Evolutionary conservation across 305 asterid genomes (phyloP), one percentile per base, ranked within the genome.

Genomic region (Salvia sclarea): DNA sequence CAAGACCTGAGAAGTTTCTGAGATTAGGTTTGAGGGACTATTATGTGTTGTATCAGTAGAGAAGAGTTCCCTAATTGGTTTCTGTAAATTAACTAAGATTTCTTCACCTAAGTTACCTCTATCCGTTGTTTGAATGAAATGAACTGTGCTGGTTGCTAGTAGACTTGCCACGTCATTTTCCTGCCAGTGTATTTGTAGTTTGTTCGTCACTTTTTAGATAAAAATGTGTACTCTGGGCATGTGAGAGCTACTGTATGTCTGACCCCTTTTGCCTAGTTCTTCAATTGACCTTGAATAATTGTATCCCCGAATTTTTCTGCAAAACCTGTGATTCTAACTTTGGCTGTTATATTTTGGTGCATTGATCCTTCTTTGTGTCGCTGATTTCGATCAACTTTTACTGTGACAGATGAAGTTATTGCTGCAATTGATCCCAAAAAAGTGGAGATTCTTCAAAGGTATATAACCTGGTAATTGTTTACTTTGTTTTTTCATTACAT

Each of bases 391-490:
- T 57, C 66, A 55, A 62, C 12, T 45, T 70, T 47, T 54, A 54
- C 55, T 47, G 61, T 81, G 61, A 35, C 95, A 94, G 98, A 87
- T 73, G 91, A 86, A 72, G 91, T 94, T 52, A 85, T 91, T 75
- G 84, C 95, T 76, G 93, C 91, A 52, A 85, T 91, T 77, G 96
- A 94, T 87, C 97, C 96, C 66, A 85, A 86, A 68, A 94, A 89
- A 66, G 95, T 87, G 64, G 95, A 94, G 75, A 91, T 91, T 76
- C 95, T 94, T 76, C 92, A 87, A 71, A 86, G 98, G 98, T 94
- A 78, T 88, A 77, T 59, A 62, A 43, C 69, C 74, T 71, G 40
- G 50, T 63, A 33, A 35, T 71, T 61, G 37, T 74, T 14, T 11
- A 14, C 33, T 44, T 62, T 65, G 48, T 56, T 56, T 30, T 64